Base-by-base conservation (phyloP, 2,329 filamentous ascomycete genomes). In the Talaromyces sp. region DNA sequence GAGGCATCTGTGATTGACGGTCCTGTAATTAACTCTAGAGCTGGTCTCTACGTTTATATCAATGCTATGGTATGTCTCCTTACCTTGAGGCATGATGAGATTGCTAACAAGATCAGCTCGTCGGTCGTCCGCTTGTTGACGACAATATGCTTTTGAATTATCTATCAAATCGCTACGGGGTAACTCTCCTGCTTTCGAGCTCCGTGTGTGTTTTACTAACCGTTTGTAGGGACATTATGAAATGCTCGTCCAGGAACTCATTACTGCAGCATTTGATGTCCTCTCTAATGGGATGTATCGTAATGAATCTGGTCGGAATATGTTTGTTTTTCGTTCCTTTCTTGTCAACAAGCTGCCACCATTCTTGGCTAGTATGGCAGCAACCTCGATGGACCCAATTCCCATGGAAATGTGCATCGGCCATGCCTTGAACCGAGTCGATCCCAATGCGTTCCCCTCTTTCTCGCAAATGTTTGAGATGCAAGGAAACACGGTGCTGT, bases 201-300 rank as follows among this genome's bases (percentile, higher is more conserved):
- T 22, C 54, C 4, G 0, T 49, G 28, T 19, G 15, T 15, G 5
- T 7, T 39, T n/a, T 62, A 53, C 62, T 64, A 22, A 68, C 62
- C 33, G 8, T 57, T 17, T 1, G 4, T 59, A 92, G 84, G 89
- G 89, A 44, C 90, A 96, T 68, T 83, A 90, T 49, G 89, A 93
- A 73, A 83, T 85, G 13, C 87, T 92, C 52, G 86, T 90, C 0
- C 86, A 92, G 59, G 92, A 97, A 68, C 81, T 98, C 1, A 89
- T 98, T 49, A 84, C 93, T 10, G 91, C 92, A 1, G 88, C 92
- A 0, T 98, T 99, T 70, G 93, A 98, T 68, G 84, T 96, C 5
- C 81, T 99, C 17, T 90, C 92, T 39, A 96, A 96, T 69, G 89
- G 90, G 5, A 90, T 93, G 65, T 91, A 95, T 67, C 85, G 90